Percentiles rank a stretch among this genome's conserved stretches.
Conservation (phyloP, 192 early-diverging fungal species). For the Umbelopsis isabellina region DNA sequence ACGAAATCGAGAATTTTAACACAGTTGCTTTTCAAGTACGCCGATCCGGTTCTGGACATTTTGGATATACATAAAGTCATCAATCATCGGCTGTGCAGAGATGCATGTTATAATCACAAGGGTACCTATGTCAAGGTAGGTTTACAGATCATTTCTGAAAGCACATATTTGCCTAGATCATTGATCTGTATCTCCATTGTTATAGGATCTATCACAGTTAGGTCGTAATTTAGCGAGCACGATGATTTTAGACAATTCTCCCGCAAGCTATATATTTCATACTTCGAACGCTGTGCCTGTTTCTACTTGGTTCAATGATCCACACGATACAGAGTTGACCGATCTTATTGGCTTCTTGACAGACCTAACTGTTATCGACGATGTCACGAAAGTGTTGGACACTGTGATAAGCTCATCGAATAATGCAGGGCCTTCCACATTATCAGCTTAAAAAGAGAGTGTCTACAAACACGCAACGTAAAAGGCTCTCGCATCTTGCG, state of each 20-base stretch:
- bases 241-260: conserved; percentile 96
- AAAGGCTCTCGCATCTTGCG: neutral
- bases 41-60: conserved; percentile 96
- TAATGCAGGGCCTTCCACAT: neutral
- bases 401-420: conserved; percentile 32
- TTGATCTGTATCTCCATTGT: neutral
- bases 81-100: conserved; percentile 93
- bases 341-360: conserved; percentile 95
- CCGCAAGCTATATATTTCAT: conserved; percentile 96
- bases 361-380: conserved; percentile 85
- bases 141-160: no score
- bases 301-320: conserved; percentile 96
- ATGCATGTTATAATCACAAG: conserved; percentile 92
- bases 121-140: conserved; percentile 94
- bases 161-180: neutral
- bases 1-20: no score
- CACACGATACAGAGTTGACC: conserved; percentile 91
- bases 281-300: conserved; percentile 95
- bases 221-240: conserved; percentile 82
- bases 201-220: conserved; percentile 83
- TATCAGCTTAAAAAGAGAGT: neutral
- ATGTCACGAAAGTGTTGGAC: conserved; percentile 84
- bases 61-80: conserved; percentile 85
- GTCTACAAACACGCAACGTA: neutral
- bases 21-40: conserved; percentile 68